Conservation (phyloP, 768 basidiomycete genomes). For the Suillus lakei region DNA sequence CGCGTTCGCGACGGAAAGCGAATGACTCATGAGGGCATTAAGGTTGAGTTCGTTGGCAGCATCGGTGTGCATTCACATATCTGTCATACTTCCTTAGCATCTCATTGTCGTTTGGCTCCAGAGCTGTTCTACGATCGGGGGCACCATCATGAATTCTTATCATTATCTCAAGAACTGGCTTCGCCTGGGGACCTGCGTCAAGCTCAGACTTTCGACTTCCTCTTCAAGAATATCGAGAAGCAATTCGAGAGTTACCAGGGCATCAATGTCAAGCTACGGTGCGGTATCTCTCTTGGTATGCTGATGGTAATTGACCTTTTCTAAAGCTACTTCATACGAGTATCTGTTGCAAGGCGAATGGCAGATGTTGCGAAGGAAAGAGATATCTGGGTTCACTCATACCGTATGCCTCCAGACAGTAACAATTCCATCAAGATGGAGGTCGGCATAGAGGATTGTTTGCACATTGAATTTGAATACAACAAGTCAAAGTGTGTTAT, state of each 20-base stretch:
- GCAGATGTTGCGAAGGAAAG: slow-evolving; percentile 93
- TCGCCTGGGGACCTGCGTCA: slow-evolving; percentile 97
- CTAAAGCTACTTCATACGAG: slow-evolving; percentile 87
- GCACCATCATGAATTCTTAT: slow-evolving; percentile 97
- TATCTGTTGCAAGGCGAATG: slow-evolving; percentile 88
- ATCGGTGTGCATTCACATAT: slow-evolving; percentile 65
- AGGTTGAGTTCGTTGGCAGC: slow-evolving; percentile 95
- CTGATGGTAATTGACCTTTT: slow-evolving; percentile 12
- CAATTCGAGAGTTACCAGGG: slow-evolving; percentile 98
- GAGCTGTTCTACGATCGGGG: slow-evolving; percentile 97
- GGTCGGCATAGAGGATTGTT: slow-evolving; percentile 98
- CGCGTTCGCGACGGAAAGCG: slow-evolving; percentile 95
- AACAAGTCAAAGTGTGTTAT: slow-evolving; percentile 93
- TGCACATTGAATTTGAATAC: slow-evolving; percentile 99
- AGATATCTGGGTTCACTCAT: slow-evolving; percentile 98
- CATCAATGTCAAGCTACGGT: slow-evolving; percentile 98
- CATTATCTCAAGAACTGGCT: slow-evolving; percentile 92
- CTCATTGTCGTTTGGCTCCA: slow-evolving; percentile 27
- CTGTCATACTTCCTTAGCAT: neutral
- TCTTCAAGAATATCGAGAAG: slow-evolving; percentile 99
- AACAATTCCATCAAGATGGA: slow-evolving; percentile 99
- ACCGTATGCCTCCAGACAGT: slow-evolving; percentile 97
- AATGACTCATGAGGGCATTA: slow-evolving; percentile 93
- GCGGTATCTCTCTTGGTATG: slow-evolving; percentile 28
- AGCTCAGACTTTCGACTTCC: slow-evolving; percentile 95